These are phyloP conservation scores for Alternaria infectoria DNA, from an alignment of 2,329 filamentous ascomycete genomes.

Conservation along the genomic window DNA sequence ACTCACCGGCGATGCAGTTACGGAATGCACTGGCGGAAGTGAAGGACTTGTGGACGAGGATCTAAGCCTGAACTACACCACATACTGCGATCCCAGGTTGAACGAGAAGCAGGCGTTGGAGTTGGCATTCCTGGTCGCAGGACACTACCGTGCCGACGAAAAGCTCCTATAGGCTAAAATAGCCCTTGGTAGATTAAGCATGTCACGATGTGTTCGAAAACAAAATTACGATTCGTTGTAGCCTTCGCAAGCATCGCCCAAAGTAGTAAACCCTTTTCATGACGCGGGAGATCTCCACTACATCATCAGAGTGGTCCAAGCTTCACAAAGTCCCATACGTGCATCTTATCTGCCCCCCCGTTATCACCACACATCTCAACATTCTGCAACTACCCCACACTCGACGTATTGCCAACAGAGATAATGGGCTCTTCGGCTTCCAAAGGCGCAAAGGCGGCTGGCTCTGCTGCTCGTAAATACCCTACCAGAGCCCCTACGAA, in stretches of 20 bases:
- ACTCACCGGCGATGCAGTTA: conserved; percentile 93
- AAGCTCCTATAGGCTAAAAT: conserved; percentile 9
- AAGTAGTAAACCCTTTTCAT: not conserved
- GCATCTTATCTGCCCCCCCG: conserved; percentile 23
- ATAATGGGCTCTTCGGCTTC: conserved; percentile 66
- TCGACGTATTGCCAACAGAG: conserved; percentile 6
- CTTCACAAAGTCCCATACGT: conserved; percentile 6
- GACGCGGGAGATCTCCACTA: not conserved
- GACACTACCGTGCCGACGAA: conserved; percentile 68
- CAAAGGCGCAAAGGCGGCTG: conserved; percentile 60
- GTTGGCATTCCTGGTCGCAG: conserved; percentile 90
- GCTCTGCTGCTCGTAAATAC: conserved; percentile 61
- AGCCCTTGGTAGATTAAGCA: too few relatives aligned
- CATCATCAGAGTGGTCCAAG: conserved; percentile 14
- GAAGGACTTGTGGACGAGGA: conserved; percentile 88
- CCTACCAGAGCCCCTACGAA: conserved; percentile 56
- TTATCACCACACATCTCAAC: conserved; percentile 36
- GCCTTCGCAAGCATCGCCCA: not conserved
- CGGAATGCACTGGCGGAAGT: conserved; percentile 91
- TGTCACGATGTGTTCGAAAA: not conserved
- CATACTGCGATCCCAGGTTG: conserved; percentile 90
- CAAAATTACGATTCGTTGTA: not conserved
- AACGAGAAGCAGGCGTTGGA: conserved; percentile 99
- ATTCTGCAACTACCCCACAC: conserved; percentile 17
- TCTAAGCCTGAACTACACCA: conserved; percentile 88